phyloP scores from a whole-genome alignment of 257 asterid species.

The Solanum piurae region DNA sequence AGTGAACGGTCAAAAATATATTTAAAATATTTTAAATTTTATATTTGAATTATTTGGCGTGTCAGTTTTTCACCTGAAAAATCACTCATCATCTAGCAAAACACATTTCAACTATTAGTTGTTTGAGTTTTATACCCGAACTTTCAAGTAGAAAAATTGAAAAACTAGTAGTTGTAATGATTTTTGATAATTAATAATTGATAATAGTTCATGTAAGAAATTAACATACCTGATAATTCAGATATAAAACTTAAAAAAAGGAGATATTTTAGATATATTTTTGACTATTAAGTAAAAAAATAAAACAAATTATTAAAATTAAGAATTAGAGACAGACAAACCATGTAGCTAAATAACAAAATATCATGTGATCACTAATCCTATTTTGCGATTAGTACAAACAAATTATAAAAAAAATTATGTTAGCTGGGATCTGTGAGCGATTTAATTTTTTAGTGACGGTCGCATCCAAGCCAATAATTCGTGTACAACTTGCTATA shows the following conservation, averaged over 20 bases:
- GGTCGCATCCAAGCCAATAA: not conserved
- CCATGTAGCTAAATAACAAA: not conserved
- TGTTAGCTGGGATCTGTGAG: not conserved
- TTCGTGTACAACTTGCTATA: not conserved
- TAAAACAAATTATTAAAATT: too few species aligned
- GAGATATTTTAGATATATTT: too few species aligned
- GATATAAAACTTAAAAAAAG: too few species aligned
- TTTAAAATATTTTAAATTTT: too few species aligned
- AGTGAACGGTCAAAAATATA: too few species aligned
- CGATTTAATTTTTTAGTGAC: not conserved
- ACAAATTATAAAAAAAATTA: not conserved
- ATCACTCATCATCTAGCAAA: not conserved
- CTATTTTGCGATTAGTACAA: not conserved
- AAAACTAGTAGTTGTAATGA: not conserved
- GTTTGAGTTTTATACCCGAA: not conserved
- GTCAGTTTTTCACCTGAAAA: too few species aligned
- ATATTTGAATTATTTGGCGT: too few species aligned
- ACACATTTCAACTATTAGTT: too few species aligned
- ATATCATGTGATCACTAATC: not conserved
- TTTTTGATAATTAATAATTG: too few species aligned
- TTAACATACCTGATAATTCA: too few species aligned
- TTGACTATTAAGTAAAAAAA: too few species aligned
- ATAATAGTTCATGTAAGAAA: not conserved
- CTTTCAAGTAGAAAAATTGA: not conserved
- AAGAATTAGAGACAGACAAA: not conserved